Base-by-base conservation (phyloP, 768 basidiomycete genomes). In the Pulveroboletus sp. region DNA sequence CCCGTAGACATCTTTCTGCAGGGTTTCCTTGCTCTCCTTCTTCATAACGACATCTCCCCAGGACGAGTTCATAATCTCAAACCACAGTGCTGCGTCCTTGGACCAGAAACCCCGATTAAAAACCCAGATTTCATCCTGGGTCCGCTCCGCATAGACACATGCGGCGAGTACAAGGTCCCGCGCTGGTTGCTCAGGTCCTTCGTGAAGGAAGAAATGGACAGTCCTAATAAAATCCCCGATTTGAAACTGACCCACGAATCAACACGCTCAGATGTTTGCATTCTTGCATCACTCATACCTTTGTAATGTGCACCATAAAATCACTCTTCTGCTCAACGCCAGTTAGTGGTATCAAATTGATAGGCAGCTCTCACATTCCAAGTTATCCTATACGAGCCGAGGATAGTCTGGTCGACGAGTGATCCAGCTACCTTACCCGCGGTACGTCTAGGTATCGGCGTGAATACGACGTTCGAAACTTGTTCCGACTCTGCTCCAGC, bases 41-140 rank as follows among this genome's bases (percentile, higher is more conserved):
- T 84, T 82, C 52, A 90, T 74, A 45, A 90, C 81, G 31, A 91
- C 79, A 52, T 88, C 83, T 26, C 80, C 72, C 88, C 88, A 91
- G 59, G 80, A 72, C 1, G 83, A 83, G 55, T 77, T 77, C 61
- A 84, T 81, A 17, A 85, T 65, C 54, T 79, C 76, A 3, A 52
- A 41, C 85, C 85, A 91, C 12, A 91, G 76, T 0, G 57, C 58
- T 42, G 72, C 73, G 57, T 80, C 76, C 60, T 89, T 88, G 17
- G 54, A 46, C 90, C 89, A 93, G 31, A 60, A 77, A 0, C 83
- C 81, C 51, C 80, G 76, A 51, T 90, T 80, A 66, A 80, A 92
- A 5, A 92, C 85, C 77, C 86, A 85, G 47, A 92, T 77, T 55
- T 90, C 86, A 4, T 83, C 68, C 46, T 87, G 83, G 10, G 82